Base-by-base conservation (phyloP, 306 rosid genomes). In the Castanea mollissima region DNA sequence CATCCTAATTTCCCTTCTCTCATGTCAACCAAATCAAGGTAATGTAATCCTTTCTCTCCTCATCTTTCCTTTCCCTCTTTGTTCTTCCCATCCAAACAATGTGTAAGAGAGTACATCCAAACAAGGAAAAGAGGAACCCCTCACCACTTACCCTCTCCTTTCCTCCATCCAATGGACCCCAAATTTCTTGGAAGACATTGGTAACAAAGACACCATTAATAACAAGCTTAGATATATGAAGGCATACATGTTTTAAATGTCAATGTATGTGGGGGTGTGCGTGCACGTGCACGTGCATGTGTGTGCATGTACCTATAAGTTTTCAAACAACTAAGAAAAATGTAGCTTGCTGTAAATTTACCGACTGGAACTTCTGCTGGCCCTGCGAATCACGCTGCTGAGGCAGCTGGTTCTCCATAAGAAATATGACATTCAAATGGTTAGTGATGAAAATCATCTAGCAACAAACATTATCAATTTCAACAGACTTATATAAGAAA, bases 331-430 rank as follows among this genome's bases (percentile, higher is more conserved):
- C 52, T 6, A 29, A 7, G 5, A 41, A 16, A 4, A 27, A 54
- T 5, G 1, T 31, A 79, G 27, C 7, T 46, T 60, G 73, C 34
- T 20, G 78, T 16, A 69, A 73, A 77, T 52, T 75, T 82, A 81
- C 84, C 54, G 76, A 56, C 38, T 77, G 85, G 77, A 87, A 87
- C 73, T 87, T 87, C 76, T 79, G 88, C 79, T 78, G 88, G 58
- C 88, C 83, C 54, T 86, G 88, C 77, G 87, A 83, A 80, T 84
- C 86, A 80, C 83, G 87, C 78, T 81, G 78, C 80, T 85, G 79
- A 31, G 77, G 79, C 54, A 81, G 20, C 55, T 80, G 86, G 72
- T 65, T 85, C 81, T 79, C 81, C 78, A 82, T 18, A 38, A 72
- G 55, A 19, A 15, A 81, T 9, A 19, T 46, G 41, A 60, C 41